Evolutionary conservation across 1,284 basidiomycete genomes (phyloP).

Genomic region (Boletus sp.): DNA sequence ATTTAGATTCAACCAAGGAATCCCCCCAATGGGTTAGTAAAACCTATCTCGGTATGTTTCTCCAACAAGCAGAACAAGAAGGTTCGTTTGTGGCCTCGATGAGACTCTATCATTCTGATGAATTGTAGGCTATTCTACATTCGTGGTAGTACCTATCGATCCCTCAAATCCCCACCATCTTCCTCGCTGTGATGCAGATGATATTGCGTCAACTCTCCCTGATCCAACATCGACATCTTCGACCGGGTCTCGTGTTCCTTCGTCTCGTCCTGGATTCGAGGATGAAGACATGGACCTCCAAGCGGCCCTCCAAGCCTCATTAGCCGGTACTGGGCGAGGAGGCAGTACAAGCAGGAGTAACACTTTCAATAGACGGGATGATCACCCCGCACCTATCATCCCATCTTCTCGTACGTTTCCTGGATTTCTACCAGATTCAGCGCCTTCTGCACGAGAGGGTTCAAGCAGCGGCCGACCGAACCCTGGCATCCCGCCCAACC

Average conservation of each 20-base stretch:
- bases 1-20: conserved; percentile 80
- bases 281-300: conserved; percentile 90
- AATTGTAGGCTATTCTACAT: conserved; percentile 83
- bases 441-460: conserved; percentile 12
- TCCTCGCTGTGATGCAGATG: conserved; percentile 67
- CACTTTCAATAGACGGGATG: conserved; percentile 18
- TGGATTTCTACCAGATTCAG: conserved; percentile 20
- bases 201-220: conserved; percentile 61
- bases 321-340: conserved; percentile 41
- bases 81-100: conserved; percentile 47
- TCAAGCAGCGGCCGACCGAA: conserved; percentile 6
- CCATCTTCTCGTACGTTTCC: conserved; percentile 32
- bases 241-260: conserved; percentile 22
- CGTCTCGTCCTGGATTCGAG: conserved; percentile 53
- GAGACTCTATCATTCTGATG: conserved; percentile 5
- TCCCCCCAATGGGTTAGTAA: conserved; percentile 83
- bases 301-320: conserved; percentile 80
- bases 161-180: conserved; percentile 51
- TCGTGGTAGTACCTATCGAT: conserved; percentile 69
- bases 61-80: conserved; percentile 86
- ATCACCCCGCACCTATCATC: conserved; percentile 37
- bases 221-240: conserved; percentile 45
- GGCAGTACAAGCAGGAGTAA: conserved; percentile 5
- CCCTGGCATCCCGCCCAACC: conserved; percentile 28
- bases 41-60: conserved; percentile 82